Conservation (phyloP, 345 rosid genomes). For the Populus deltoides region DNA sequence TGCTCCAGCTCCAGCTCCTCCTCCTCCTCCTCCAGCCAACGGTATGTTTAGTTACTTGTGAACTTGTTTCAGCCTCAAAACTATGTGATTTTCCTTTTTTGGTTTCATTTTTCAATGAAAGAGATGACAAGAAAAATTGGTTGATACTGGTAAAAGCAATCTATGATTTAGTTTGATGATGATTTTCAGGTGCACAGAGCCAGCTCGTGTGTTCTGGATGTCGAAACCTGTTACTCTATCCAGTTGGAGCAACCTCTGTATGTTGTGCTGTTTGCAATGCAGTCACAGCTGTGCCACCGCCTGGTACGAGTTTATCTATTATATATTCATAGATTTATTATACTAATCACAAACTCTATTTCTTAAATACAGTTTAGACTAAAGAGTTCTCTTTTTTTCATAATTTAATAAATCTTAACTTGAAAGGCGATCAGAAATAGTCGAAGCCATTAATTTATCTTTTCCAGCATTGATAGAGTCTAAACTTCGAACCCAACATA, state of each 20-base stretch:
- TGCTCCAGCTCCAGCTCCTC: slow-evolving; percentile 65
- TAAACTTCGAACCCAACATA: neutral
- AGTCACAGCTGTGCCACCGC: slow-evolving; percentile 92
- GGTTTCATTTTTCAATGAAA: neutral
- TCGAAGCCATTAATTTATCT: neutral
- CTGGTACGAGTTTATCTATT: slow-evolving; percentile 43
- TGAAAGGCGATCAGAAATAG: neutral
- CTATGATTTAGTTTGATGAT: neutral
- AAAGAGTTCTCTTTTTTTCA: neutral
- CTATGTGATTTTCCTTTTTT: neutral
- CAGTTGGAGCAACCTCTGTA: slow-evolving; percentile 87
- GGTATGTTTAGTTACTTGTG: slow-evolving; percentile 35
- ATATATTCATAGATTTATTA: neutral
- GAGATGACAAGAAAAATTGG: neutral
- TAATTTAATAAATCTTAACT: neutral
- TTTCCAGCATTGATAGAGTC: neutral
- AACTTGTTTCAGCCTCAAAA: neutral
- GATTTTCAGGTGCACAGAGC: slow-evolving; percentile 54
- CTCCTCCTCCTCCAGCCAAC: slow-evolving; percentile 59
- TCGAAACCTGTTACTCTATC: slow-evolving; percentile 84
- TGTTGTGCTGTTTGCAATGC: slow-evolving; percentile 99
- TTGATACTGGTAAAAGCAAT: neutral
- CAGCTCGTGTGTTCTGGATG: slow-evolving; percentile 99
- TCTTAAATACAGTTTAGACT: neutral
- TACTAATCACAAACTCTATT: neutral